A percentile compares a stretch with the other conserved stretches of the same genome.
Conservation (phyloP, 148 eudicot genomes). For the Pouteria glomerata region DNA sequence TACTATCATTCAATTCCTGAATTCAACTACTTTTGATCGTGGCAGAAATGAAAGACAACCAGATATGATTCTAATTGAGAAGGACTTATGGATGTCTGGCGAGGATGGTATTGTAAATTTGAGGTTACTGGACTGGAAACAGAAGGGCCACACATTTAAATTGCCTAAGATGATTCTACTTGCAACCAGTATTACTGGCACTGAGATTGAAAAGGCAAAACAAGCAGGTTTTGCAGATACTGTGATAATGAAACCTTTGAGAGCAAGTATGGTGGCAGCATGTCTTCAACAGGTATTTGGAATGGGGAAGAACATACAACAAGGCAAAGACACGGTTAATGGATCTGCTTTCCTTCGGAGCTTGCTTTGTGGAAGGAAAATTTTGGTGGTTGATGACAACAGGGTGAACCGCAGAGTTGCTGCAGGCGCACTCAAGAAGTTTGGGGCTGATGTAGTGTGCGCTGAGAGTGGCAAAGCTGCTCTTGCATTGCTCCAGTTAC, state of each 20-base stretch:
- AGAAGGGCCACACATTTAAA: constrained; percentile 28
- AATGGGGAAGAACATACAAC: constrained; percentile 34
- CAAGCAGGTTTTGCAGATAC: constrained; percentile 59
- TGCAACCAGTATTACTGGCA: constrained; percentile 41
- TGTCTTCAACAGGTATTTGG: constrained; percentile 68
- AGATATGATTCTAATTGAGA: constrained; percentile 61
- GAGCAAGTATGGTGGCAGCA: constrained; percentile 69
- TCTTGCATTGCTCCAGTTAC: constrained; percentile 44
- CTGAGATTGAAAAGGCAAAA: constrained; percentile 45
- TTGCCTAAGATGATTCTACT: constrained; percentile 53
- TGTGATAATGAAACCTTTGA: constrained; percentile 62
- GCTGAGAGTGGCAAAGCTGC: constrained; percentile 69
- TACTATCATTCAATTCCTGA: background rate
- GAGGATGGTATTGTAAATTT: constrained; percentile 21
- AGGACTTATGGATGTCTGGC: constrained; percentile 49
- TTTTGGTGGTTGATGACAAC: constrained; percentile 72
- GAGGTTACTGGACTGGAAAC: constrained; percentile 24
- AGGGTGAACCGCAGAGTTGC: constrained; percentile 65
- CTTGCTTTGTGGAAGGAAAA: constrained; percentile 49
- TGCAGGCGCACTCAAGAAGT: constrained; percentile 68
- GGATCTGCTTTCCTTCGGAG: constrained; percentile 30
- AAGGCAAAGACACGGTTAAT: constrained; percentile 30
- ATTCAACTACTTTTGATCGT: background rate
- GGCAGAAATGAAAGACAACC: constrained; percentile 35
- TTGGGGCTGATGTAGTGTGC: constrained; percentile 61